These are phyloP conservation scores for Chlorella sp. DNA, from an alignment of 139 green algal species.

Conservation along the genomic window DNA sequence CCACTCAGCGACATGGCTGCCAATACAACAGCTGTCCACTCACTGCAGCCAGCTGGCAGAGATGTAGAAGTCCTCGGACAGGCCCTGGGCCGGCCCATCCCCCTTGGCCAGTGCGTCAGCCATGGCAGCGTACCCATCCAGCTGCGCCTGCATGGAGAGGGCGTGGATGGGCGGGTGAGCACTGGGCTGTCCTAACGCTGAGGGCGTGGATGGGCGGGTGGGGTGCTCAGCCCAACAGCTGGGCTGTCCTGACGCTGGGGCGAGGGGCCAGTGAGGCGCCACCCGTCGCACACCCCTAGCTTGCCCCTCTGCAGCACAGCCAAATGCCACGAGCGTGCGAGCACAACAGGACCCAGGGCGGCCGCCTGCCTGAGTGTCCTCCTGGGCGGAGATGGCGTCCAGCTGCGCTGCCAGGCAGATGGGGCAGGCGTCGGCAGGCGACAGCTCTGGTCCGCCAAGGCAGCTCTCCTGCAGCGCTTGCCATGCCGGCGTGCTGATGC, in stretches of 20 bases:
- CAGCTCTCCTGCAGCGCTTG: slow-evolving; percentile 24
- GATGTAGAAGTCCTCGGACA: slow-evolving; percentile 36
- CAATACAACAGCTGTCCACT: background rate
- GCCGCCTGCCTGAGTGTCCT: slow-evolving; percentile 18
- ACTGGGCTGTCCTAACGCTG: no score
- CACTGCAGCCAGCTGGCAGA: slow-evolving; percentile 4
- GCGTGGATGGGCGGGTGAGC: background rate
- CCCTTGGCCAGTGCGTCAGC: slow-evolving; percentile 15
- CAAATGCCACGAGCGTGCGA: background rate
- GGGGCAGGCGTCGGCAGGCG: slow-evolving; percentile 38
- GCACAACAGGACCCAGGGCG: background rate
- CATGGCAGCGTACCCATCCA: slow-evolving; percentile 27
- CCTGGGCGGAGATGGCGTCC: background rate
- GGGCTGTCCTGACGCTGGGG: no score
- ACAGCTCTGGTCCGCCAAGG: slow-evolving; percentile 46
- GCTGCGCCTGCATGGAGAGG: background rate
- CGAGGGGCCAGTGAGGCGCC: no score
- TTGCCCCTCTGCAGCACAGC: no score
- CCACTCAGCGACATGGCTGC: background rate
- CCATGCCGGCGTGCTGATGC: slow-evolving; percentile 41
- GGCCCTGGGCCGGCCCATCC: background rate
- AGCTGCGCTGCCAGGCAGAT: slow-evolving; percentile 45
- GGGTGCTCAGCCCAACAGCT: no score
- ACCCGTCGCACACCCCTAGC: no score
- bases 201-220: no score